Conservation (phyloP, 352 stramenopile genomes). For the Phytopythium vexans region DNA sequence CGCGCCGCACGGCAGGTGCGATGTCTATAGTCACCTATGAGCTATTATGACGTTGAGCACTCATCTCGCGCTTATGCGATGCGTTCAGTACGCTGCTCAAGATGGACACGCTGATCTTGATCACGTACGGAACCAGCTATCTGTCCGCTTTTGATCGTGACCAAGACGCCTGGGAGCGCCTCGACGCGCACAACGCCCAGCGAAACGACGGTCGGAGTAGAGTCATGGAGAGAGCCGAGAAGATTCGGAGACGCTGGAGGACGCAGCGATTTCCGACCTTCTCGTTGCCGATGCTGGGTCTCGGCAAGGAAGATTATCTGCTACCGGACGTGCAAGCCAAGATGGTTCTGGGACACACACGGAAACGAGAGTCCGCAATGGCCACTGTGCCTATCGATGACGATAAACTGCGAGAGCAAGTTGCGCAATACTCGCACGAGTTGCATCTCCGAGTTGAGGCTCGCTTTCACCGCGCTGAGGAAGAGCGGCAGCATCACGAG, state of each 20-base stretch:
- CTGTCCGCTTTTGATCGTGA: slow-evolving; percentile 20
- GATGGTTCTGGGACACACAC: slow-evolving; percentile 12
- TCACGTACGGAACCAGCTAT: slow-evolving; percentile 40
- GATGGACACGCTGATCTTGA: slow-evolving; percentile 45
- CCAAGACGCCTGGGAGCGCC: slow-evolving; percentile 8
- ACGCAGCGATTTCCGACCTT: slow-evolving; percentile 48
- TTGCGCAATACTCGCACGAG: slow-evolving; percentile 38
- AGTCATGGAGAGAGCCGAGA: slow-evolving; percentile 19
- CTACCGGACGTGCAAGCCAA: slow-evolving; percentile 29
- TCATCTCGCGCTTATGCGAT: slow-evolving; percentile 3
- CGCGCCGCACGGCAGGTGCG: slow-evolving; percentile 32
- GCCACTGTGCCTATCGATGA: slow-evolving; percentile 26
- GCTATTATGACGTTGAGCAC: slow-evolving; percentile 1
- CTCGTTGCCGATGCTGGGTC: slow-evolving; percentile 31
- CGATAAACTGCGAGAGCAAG: slow-evolving; percentile 29
- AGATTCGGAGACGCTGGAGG: slow-evolving; percentile 30
- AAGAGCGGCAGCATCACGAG: slow-evolving; percentile 27
- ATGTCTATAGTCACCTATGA: neutral
- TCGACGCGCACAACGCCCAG: slow-evolving; percentile 7
- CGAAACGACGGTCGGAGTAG: slow-evolving; percentile 8
- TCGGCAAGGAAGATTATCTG: slow-evolving; percentile 35
- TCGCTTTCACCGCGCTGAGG: slow-evolving; percentile 28
- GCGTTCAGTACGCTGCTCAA: slow-evolving; percentile 19
- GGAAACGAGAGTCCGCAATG: slow-evolving; percentile 7
- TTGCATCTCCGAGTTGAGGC: slow-evolving; percentile 30